Base-by-base conservation (phyloP, 768 basidiomycete species). In the Pulveroboletus sp. region DNA sequence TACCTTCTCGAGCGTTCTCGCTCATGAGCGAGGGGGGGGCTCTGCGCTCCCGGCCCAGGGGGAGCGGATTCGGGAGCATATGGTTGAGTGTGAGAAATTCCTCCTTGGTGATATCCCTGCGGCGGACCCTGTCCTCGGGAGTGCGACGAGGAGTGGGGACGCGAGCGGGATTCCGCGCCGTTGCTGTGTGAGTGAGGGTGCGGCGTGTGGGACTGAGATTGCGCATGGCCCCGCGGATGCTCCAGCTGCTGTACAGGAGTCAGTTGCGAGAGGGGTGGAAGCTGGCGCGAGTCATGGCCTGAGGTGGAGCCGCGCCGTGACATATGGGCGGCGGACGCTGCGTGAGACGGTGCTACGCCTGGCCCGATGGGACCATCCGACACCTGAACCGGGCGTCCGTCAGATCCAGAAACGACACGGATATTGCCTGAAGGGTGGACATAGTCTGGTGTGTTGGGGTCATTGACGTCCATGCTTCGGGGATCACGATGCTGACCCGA, bases 121-220 rank as follows among this genome's bases (percentile, higher is more conserved):
- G 63, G 59, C 6, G 59, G 66, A 28, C 56, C 67, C 52, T 67
- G 79, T 33, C 74, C 71, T 28, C 76, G 79, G 24, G 80, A 75
- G 55, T 75, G 75, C 32, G 81, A 73, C 49, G 76, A 74, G 27
- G 78, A 79, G 49, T 74, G 73, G 31, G 79, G 77, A 59, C 74
- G 71, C 30, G 76, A 73, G 42, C 73, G 76, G 40, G 76, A 66
- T 54, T 76, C 71, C 39, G 74, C 69, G 15, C 73, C 66, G 32
- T 66, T 68, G 43, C 70, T 66, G 52, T 75, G 68, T 5, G 62
- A 71, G 46, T 76, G 76, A 49, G 74, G 63, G 47, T 70, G 69
- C 28, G 77, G 71, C 37, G 76, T 71, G 32, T 71, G 66, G 17
- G 60, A 40, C 48, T 69, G 68, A 15, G 76, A 61, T 46, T 69